phyloP scores from a whole-genome alignment of 495 filamentous ascomycete species.

The Articulospora tetracladia region DNA sequence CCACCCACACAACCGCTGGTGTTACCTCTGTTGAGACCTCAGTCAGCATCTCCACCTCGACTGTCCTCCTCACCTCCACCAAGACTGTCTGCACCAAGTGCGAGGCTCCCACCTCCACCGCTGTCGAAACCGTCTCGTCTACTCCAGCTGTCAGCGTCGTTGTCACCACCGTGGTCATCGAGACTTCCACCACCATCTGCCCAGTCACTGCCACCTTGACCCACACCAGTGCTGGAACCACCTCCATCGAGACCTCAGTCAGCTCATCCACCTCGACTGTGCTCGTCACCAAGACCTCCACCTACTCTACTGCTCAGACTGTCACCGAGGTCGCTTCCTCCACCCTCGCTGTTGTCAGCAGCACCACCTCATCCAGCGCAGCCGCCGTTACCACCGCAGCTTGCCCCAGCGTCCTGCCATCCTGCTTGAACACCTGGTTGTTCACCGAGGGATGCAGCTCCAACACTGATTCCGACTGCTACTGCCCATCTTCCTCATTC shows the following conservation, averaged over 20 bases:
- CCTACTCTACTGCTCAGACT: slow-evolving; percentile 23
- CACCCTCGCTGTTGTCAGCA: slow-evolving; percentile 12
- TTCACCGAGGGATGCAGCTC: slow-evolving; percentile 69
- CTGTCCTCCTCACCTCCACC: slow-evolving; percentile 25
- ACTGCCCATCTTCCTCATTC: slow-evolving; percentile 75
- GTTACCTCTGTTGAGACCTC: slow-evolving; percentile 12
- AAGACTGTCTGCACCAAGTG: background rate
- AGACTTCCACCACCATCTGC: slow-evolving; percentile 43
- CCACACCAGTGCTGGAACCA: slow-evolving; percentile 6
- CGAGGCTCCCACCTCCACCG: background rate
- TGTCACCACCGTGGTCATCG: slow-evolving; percentile 36
- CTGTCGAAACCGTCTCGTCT: background rate
- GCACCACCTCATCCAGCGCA: slow-evolving; percentile 18
- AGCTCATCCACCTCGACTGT: slow-evolving; percentile 17
- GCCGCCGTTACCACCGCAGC: slow-evolving; percentile 25
- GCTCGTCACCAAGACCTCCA: slow-evolving; percentile 21
- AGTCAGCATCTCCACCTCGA: slow-evolving; percentile 40
- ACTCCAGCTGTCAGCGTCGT: background rate
- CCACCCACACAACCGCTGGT: background rate
- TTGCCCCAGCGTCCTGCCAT: slow-evolving; percentile 75
- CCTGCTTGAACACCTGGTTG: slow-evolving; percentile 93
- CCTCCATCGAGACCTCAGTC: slow-evolving; percentile 10
- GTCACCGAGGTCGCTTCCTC: slow-evolving; percentile 9
- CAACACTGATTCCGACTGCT: slow-evolving; percentile 82
- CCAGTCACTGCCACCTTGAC: slow-evolving; percentile 42